Conservation (phyloP, 1,284 basidiomycete genomes). For the Ceratobasidium sp. region DNA sequence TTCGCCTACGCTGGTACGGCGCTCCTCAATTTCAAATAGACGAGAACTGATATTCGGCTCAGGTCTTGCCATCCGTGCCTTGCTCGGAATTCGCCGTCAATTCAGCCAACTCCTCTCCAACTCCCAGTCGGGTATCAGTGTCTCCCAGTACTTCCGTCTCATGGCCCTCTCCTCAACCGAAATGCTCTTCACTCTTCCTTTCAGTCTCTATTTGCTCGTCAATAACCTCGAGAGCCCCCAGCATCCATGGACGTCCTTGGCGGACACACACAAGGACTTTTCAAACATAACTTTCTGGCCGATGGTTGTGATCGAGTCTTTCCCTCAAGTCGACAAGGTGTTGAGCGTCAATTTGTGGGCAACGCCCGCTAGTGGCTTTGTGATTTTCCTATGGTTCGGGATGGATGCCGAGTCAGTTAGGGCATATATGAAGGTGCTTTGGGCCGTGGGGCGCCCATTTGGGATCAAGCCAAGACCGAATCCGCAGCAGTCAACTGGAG, state of each 20-base stretch:
- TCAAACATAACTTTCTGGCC: neutral
- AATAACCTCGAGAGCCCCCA: slow-evolving; percentile 57
- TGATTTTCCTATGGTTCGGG: slow-evolving; percentile 26
- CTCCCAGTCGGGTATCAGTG: slow-evolving; percentile 24
- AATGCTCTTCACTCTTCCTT: slow-evolving; percentile 64
- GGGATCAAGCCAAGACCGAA: slow-evolving; percentile 12
- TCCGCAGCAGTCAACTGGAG: neutral
- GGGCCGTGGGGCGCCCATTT: neutral
- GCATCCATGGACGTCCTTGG: slow-evolving; percentile 19
- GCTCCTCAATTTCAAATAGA: neutral
- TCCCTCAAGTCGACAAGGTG: neutral
- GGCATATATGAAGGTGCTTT: neutral
- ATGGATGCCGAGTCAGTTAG: neutral
- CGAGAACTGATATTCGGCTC: neutral
- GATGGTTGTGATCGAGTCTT: neutral
- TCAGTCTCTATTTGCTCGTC: slow-evolving; percentile 61
- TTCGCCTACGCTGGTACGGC: slow-evolving; percentile 47
- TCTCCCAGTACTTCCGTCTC: slow-evolving; percentile 62
- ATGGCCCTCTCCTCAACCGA: slow-evolving; percentile 69
- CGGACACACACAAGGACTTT: slow-evolving; percentile 2
- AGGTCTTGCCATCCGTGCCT: slow-evolving; percentile 49
- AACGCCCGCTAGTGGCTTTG: neutral
- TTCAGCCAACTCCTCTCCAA: slow-evolving; percentile 41
- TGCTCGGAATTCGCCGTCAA: slow-evolving; percentile 40
- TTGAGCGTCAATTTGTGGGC: neutral